Percentiles rank a stretch among this genome's conserved stretches.
These are phyloP conservation scores for Pharnaceum exiguum DNA, from an alignment of 148 eudicot species.

Conservation along the genomic window DNA sequence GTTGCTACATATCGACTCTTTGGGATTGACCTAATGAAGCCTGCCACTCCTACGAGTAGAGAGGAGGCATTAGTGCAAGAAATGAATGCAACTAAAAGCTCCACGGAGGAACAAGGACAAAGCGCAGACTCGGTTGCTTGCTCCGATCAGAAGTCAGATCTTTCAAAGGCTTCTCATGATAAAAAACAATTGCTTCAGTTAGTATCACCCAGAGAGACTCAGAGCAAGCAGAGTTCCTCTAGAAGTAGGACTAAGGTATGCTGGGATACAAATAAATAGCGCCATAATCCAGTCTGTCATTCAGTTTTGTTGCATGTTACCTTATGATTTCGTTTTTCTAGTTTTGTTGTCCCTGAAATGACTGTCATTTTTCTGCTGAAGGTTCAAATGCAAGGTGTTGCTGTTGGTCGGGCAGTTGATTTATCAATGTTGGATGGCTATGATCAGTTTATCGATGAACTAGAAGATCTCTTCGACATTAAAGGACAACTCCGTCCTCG, in stretches of 20 bases:
- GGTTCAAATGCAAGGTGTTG: slow-evolving; percentile 98
- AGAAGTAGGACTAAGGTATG: slow-evolving; percentile 88
- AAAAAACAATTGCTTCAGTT: slow-evolving; percentile 29
- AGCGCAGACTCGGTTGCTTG: slow-evolving; percentile 39
- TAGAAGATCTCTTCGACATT: slow-evolving; percentile 79
- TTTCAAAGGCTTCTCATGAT: slow-evolving; percentile 46
- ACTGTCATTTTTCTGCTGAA: slow-evolving; percentile 8
- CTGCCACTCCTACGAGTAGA: slow-evolving; percentile 21
- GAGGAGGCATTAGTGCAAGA: slow-evolving; percentile 30
- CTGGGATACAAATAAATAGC: neutral
- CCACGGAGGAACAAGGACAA: slow-evolving; percentile 28
- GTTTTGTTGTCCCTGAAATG: neutral
- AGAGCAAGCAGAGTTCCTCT: slow-evolving; percentile 54
- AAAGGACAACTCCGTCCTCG: slow-evolving; percentile 63
- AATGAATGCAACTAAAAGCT: slow-evolving; percentile 11
- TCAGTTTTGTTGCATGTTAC: neutral
- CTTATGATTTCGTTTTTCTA: neutral
- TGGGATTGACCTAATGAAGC: slow-evolving; percentile 69
- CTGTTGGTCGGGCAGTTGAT: slow-evolving; percentile 97
- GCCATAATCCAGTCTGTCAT: neutral
- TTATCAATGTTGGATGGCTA: slow-evolving; percentile 55
- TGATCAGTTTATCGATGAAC: slow-evolving; percentile 60
- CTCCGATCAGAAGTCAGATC: slow-evolving; percentile 51
- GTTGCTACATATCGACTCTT: slow-evolving; percentile 57
- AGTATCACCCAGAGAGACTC: slow-evolving; percentile 47